These are phyloP conservation scores for Barnettozyma populi DNA, from an alignment of 805 yeast genomes.

Conservation along the genomic window DNA sequence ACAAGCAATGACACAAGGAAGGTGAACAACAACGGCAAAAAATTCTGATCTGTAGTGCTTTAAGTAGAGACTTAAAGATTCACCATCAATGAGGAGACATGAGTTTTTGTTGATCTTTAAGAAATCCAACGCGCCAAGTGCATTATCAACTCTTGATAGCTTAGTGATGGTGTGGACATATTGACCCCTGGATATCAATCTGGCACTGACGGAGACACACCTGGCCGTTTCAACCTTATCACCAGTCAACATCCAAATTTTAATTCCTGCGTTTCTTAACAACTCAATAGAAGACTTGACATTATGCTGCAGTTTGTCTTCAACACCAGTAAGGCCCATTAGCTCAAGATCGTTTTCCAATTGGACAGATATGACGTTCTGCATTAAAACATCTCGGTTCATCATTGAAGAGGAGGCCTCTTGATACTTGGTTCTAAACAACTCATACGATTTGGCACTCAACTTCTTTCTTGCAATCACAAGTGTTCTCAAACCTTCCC, in stretches of 20 bases:
- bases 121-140: conserved; percentile 71
- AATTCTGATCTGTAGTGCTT: conserved; percentile 63
- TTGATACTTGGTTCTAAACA: conserved; percentile 58
- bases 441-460: conserved; percentile 45
- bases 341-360: conserved; percentile 82
- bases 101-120: conserved; percentile 53
- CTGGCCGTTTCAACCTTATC: conserved; percentile 98
- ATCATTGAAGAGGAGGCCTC: conserved; percentile 75
- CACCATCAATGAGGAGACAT: conserved; percentile 90
- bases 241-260: conserved; percentile 99
- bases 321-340: conserved; percentile 94
- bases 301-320: conserved; percentile 86
- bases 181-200: conserved; percentile 89
- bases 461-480: conserved; percentile 87
- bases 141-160: conserved; percentile 49
- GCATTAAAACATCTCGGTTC: conserved; percentile 73
- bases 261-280: conserved; percentile 91
- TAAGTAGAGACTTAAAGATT: conserved; percentile 69
- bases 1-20: conserved; percentile 97
- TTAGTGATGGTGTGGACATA: conserved; percentile 82
- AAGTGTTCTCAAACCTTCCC: conserved; percentile 94
- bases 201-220: conserved; percentile 95
- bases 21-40: conserved; percentile 64
- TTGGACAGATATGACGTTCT: conserved; percentile 56
- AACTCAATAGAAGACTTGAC: conserved; percentile 91